Percentiles rank a stretch among this genome's conserved stretches.
These are phyloP conservation scores for Limnomonas spitsbergensis DNA, from an alignment of 139 green algal genomes.

Conservation along the genomic window DNA sequence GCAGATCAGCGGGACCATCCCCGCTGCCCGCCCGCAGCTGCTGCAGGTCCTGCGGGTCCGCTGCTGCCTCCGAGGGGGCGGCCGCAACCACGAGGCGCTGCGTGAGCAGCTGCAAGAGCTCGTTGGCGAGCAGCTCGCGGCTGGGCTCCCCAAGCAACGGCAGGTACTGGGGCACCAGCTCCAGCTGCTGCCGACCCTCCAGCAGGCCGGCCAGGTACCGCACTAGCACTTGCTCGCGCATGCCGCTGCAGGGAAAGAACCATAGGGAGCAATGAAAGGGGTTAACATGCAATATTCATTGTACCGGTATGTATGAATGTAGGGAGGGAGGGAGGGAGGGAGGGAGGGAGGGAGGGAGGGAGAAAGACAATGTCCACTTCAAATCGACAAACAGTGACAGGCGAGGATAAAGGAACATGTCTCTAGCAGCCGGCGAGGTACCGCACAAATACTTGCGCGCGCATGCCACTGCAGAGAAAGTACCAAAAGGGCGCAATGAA, in stretches of 20 bases:
- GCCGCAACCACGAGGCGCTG: background rate
- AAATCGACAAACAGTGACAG: no score
- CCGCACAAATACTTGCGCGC: no score
- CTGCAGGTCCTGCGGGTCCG: background rate
- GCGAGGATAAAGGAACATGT: no score
- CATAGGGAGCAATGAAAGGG: background rate
- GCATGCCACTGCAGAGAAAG: no score
- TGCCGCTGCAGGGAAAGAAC: background rate
- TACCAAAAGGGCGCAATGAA: no score
- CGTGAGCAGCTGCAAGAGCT: conserved; percentile 11
- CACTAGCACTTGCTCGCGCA: conserved; percentile 21
- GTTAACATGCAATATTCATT: no score
- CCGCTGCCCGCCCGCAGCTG: background rate
- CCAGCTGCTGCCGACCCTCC: conserved; percentile 19
- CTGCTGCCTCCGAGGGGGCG: no score
- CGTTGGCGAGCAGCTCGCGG: background rate
- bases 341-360: no score
- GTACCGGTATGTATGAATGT: no score
- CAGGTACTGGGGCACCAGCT: conserved; percentile 23
- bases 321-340: no score
- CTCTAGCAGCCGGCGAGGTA: no score
- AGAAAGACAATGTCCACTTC: no score
- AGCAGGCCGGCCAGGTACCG: conserved; percentile 29
- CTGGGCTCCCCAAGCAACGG: conserved; percentile 3
- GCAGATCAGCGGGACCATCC: conserved; percentile 1